Evolutionary conservation across 345 rosid genomes (phyloP), one percentile per base, ranked within the genome.

Genomic region (Leavenworthia alabamica): DNA sequence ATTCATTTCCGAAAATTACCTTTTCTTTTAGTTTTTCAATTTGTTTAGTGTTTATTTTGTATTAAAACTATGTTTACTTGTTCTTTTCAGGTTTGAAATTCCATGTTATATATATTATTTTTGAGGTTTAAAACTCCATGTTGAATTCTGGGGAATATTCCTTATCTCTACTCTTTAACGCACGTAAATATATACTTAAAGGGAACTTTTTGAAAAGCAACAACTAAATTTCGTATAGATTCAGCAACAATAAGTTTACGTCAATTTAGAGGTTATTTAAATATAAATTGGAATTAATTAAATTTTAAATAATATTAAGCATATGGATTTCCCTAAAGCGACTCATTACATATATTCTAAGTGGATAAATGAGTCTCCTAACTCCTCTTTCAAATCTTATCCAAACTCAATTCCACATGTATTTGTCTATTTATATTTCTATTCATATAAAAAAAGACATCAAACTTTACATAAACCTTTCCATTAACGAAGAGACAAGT

Each of bases 371-470:
- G 61, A 33, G 47, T 60, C 61, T 59, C 53, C 44, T n/a, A n/a
- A n/a, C n/a, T 50, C 31, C 61, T 62, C 57, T 62, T 45, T 10
- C 62, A 54, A 69, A 53, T 53, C 73, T 69, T 70, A 70, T 70
- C 73, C 73, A 68, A 52, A 43, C 43, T 59, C 58, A 50, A 17
- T 43, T 43, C 40, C 32, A 69, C 48, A 10, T 26, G 17, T 53
- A 45, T 26, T 42, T 50, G 17, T 29, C 37, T 8, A 5, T 43
- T 4, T 15, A 26, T 26, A n/a, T 48, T 4, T 13, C 15, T n/a
- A n/a, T 39, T 11, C 51, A n/a, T 36, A 57, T 37, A 32, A 43
- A 44, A 56, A 22, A 41, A 60, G 46, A 33, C 48, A 43, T 35
- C 28, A 33, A 33, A 17, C 55, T 33, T 52, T 36, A 55, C 45